These are phyloP conservation scores for Fistulinella prunicolor DNA, from an alignment of 768 basidiomycete species.

Conservation along the genomic window DNA sequence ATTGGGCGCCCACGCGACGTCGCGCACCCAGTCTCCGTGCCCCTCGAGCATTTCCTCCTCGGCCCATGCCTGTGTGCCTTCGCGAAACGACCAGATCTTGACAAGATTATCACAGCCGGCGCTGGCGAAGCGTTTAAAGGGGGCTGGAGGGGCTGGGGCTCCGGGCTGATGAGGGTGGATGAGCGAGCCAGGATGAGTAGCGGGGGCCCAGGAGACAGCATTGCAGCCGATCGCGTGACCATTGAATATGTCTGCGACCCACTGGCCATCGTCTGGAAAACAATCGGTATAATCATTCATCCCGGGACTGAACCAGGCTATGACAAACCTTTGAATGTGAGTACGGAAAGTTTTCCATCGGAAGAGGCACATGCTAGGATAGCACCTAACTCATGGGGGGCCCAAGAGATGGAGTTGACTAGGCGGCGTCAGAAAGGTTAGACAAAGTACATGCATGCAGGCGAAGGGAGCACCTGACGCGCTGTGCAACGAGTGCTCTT, in stretches of 20 bases:
- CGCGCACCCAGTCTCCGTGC: slow-evolving; percentile 96
- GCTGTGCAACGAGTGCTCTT: slow-evolving; percentile 91
- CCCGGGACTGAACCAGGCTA: too few species aligned
- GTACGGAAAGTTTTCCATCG: slow-evolving; percentile 95
- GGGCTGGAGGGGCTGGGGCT: slow-evolving; percentile 37
- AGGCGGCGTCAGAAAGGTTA: background rate
- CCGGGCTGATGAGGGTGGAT: slow-evolving; percentile 62
- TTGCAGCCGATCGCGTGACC: slow-evolving; percentile 97
- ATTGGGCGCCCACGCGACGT: slow-evolving; percentile 99
- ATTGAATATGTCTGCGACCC: slow-evolving; percentile 92
- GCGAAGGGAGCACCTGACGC: slow-evolving; percentile 72
- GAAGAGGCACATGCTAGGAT: slow-evolving; percentile 96
- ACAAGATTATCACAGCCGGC: slow-evolving; percentile 97
- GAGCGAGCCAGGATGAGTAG: slow-evolving; percentile 80
- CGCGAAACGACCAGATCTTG: slow-evolving; percentile 89
- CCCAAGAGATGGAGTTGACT: slow-evolving; percentile 99
- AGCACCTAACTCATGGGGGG: slow-evolving; percentile 96
- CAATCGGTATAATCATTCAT: slow-evolving; percentile 33
- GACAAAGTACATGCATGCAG: background rate
- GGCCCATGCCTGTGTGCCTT: slow-evolving; percentile 84
- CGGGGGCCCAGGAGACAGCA: slow-evolving; percentile 96
- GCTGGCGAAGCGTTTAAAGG: slow-evolving; percentile 89
- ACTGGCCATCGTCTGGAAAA: slow-evolving; percentile 85
- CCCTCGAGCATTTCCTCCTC: slow-evolving; percentile 90
- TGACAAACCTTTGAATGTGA: too few species aligned